A percentile compares a stretch with the other conserved stretches of the same genome.
These are phyloP conservation scores for Penicilliopsis zonata DNA, from an alignment of 495 filamentous ascomycete genomes.

Conservation along the genomic window DNA sequence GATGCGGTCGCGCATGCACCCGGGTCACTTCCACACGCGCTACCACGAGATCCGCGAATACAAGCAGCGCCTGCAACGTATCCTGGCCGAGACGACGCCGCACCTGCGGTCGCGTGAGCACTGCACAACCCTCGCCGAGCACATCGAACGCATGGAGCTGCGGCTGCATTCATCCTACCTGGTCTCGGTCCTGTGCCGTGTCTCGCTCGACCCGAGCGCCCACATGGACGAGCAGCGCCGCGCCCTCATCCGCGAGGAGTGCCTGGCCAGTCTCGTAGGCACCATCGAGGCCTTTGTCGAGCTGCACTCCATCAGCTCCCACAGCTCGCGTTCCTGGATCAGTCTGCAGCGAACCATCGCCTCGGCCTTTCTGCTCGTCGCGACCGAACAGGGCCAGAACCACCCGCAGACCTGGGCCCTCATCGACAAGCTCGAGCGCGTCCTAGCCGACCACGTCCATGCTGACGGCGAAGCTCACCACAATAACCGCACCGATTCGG, in stretches of 20 bases:
- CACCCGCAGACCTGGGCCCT: constrained; percentile 23
- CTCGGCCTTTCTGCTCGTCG: constrained; percentile 32
- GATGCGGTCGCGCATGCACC: constrained; percentile 37
- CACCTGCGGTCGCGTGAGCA: constrained; percentile 37
- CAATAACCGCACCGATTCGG: constrained; percentile 25
- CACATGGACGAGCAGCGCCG: constrained; percentile 20
- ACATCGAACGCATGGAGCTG: constrained; percentile 43
- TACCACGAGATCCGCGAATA: constrained; percentile 37
- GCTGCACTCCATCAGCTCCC: constrained; percentile 26
- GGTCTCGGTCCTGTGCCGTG: constrained; percentile 44
- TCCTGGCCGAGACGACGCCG: constrained; percentile 36
- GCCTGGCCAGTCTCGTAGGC: constrained; percentile 25
- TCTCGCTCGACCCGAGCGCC: constrained; percentile 37
- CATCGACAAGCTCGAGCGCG: constrained; percentile 25
- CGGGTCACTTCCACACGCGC: constrained; percentile 23
- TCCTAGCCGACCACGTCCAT: constrained; percentile 30
- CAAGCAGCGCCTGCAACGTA: constrained; percentile 37
- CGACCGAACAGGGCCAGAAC: constrained; percentile 24
- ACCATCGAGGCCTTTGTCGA: constrained; percentile 36
- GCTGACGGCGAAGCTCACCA: constrained; percentile 17
- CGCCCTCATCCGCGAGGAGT: constrained; percentile 30
- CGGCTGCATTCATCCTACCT: constrained; percentile 48
- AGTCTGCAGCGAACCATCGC: constrained; percentile 35
- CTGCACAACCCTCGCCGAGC: constrained; percentile 36
- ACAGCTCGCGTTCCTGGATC: constrained; percentile 35